Evolutionary conservation across 179 eudicot genomes (phyloP), one percentile per base, ranked within the genome.

Genomic region (Corrigiola litoralis): DNA sequence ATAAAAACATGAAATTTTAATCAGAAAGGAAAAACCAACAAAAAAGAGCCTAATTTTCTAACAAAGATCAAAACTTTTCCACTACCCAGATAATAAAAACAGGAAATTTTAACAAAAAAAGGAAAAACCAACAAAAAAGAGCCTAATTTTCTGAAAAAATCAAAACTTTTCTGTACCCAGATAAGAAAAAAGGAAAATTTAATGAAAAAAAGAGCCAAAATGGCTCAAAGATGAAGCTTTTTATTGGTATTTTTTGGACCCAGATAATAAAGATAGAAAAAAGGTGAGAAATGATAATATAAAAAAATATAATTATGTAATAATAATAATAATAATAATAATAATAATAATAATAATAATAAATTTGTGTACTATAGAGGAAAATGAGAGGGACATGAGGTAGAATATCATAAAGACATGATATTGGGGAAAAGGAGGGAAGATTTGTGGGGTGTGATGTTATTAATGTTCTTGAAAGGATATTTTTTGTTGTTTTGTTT

Each of bases 81-180:
- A 27, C 23, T 18, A 45, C 53, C 52, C 65, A 61, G 53, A 44
- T 61, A 14, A 20, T 10, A 41, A 58, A 58, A 38, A 38, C 6
- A 40, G 63, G 63, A 7, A 24, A 38, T 24, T 58, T 58, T 6
- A 14, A 58, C 29, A 38, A 25, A 42, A 17, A 42, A 1, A 42
- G 13, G n/a, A n/a, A n/a, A n/a, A n/a, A n/a, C 62, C 17, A 25
- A 56, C 5, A 14, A 7, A 52, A 12, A 36, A 18, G 41, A 38
- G 48, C 50, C 49, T 40, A 59, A 40, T 59, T 40, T 27, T 10
- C 9, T 42, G 17, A 42, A 45, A n/a, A 20, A 31, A 61, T 28
- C 53, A 16, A 54, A 59, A 16, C 8, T n/a, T 23, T 33, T 36
- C 34, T 40, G n/a, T 18, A 45, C 53, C 52, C 65, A 61, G 53